These are phyloP conservation scores for Candida silvatica DNA, from an alignment of 805 yeast genomes.

Conservation along the genomic window DNA sequence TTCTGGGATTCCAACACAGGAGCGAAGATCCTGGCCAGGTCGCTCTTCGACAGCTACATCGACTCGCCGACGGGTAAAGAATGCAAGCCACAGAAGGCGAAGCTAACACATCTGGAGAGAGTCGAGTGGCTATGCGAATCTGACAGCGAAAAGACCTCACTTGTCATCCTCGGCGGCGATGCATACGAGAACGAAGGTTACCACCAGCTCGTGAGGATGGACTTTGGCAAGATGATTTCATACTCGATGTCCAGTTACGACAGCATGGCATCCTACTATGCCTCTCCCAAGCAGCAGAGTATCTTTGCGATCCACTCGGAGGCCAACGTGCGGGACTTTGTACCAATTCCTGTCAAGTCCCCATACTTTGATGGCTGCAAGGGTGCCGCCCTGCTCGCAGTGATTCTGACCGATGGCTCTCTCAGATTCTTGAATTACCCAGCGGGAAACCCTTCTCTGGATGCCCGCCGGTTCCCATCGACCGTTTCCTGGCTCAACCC, in stretches of 20 bases:
- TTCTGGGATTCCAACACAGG: conserved; percentile 92
- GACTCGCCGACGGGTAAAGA: conserved; percentile 36
- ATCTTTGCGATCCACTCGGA: conserved; percentile 45
- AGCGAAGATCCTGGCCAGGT: conserved; percentile 63
- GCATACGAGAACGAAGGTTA: conserved; percentile 32
- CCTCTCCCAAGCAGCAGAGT: conserved; percentile 46
- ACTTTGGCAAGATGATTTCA: conserved; percentile 73
- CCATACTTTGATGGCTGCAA: conserved; percentile 80
- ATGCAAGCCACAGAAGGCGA: conserved; percentile 4
- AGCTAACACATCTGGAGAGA: conserved; percentile 36
- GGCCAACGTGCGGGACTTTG: conserved; percentile 34
- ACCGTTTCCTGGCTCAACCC: conserved; percentile 75
- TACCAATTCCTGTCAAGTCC: conserved; percentile 49
- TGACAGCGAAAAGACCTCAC: conserved; percentile 73
- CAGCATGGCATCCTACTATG: conserved; percentile 71
- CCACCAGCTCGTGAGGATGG: conserved; percentile 45
- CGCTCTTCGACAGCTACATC: conserved; percentile 55
- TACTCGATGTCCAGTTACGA: conserved; percentile 78
- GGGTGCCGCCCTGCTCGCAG: conserved; percentile 58
- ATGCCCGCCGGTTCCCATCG: conserved; percentile 67
- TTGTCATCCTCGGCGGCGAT: conserved; percentile 66
- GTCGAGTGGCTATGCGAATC: conserved; percentile 72
- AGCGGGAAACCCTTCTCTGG: conserved; percentile 39
- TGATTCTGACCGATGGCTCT: conserved; percentile 55
- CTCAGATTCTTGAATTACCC: conserved; percentile 55